These are phyloP conservation scores for Nosema muscidifuracis DNA, from an alignment of 371 early-diverging fungal genomes.

Conservation along the genomic window DNA sequence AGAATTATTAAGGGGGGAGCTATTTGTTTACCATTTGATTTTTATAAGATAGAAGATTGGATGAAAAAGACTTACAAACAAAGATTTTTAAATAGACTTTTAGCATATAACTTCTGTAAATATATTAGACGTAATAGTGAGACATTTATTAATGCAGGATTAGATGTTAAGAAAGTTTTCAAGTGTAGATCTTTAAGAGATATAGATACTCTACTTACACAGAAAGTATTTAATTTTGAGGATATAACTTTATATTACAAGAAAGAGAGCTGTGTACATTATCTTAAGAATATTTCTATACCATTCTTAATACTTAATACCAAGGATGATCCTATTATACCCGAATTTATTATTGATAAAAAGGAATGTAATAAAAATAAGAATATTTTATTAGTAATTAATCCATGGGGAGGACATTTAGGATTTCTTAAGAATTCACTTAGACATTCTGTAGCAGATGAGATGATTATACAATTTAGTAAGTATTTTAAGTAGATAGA, in stretches of 20 bases:
- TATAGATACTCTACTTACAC: constrained; percentile 19
- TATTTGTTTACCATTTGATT: constrained; percentile 61
- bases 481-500: constrained; percentile 8
- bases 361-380: constrained; percentile 71
- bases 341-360: constrained; percentile 68
- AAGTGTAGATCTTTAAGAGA: constrained; percentile 21
- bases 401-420: constrained; percentile 78
- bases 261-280: constrained; percentile 38
- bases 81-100: constrained; percentile 41
- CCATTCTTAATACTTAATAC: constrained; percentile 75
- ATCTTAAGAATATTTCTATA: constrained; percentile 59
- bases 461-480: constrained; percentile 49
- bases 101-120: constrained; percentile 52
- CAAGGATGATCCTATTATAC: constrained; percentile 80
- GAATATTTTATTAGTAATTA: constrained; percentile 73
- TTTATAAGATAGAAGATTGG: constrained; percentile 47
- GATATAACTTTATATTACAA: constrained; percentile 49
- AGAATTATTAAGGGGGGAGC: constrained; percentile 53
- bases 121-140: constrained; percentile 47
- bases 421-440: constrained; percentile 66
- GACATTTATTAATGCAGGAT: constrained; percentile 35
- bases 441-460: constrained; percentile 51
- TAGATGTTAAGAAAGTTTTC: not conserved
- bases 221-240: constrained; percentile 20
- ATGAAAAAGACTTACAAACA: constrained; percentile 36